Evolutionary conservation across 352 stramenopile genomes (phyloP), one percentile per base, ranked within the genome.

Genomic region (Thalassiosira livingstoniorum): DNA sequence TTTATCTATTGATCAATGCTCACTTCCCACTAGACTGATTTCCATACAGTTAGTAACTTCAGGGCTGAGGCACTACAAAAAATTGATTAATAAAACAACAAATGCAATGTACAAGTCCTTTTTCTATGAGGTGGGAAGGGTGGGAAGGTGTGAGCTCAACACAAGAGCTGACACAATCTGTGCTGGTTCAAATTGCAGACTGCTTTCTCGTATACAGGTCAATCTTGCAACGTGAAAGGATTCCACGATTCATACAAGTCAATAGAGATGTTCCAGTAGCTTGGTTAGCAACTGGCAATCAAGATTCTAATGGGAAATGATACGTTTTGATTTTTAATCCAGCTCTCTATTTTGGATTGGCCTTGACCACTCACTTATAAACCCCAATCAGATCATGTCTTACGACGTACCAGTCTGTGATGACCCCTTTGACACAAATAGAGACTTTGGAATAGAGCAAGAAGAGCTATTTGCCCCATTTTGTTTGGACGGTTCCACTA

Each of bases 381-480:
- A 83, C 32, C 79, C 79, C 2, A 86, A 82, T 25, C 78, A 85
- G 32, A 62, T 82, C 21, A 62, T 71, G 10, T 45, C 78, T 25
- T 78, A 55, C 64, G 71, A 58, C 5, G 62, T 86, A 21, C 43
- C 58, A 0, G 45, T 83, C 1, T 82, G 5, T 25, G 77, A 85
- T 62, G 60, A 78, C 39, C 66, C 67, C 1, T 83, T 65, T 51
- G 61, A 83, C 35, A 21, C 2, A 2, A 10, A 2, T 1, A 29
- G n/a, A n/a, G 23, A 45, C 25, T 54, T 74, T 25, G 72, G 60
- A 2, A 68, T 79, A 42, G 32, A 77, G 4, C 29, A 77, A 34
- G 10, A 69, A 18, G 55, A 69, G 4, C 29, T 71, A 3, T 39
- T 57, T 29, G 65, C 66, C 1, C 43, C 42, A 7, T 61, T 78